Conservation (phyloP, 2,329 filamentous ascomycete species). For the Curvularia lunata region DNA sequence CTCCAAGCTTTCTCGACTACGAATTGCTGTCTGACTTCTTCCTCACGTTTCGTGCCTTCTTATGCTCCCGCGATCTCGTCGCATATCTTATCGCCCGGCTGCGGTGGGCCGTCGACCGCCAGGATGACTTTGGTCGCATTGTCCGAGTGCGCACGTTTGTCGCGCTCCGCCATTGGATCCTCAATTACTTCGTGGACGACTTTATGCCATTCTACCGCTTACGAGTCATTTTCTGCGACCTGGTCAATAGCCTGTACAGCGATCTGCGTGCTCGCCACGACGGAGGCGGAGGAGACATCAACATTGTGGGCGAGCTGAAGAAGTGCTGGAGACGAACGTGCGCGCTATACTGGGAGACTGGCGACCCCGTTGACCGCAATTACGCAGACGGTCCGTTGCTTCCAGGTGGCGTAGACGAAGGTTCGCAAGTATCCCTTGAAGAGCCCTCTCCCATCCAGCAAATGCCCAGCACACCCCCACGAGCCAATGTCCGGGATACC, state of each 20-base stretch:
- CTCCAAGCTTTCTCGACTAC: constrained; percentile 93
- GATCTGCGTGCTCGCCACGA: constrained; percentile 59
- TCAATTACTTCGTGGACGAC: constrained; percentile 97
- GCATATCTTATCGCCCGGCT: constrained; percentile 84
- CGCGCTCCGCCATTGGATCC: constrained; percentile 92
- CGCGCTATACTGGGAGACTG: constrained; percentile 83
- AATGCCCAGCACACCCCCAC: constrained; percentile 35
- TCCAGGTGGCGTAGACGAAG: constrained; percentile 73
- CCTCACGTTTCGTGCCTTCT: constrained; percentile 87
- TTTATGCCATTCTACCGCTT: constrained; percentile 80
- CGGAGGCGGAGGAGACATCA: constrained; percentile 69
- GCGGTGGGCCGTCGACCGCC: constrained; percentile 80
- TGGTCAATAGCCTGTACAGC: constrained; percentile 71
- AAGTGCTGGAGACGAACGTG: constrained; percentile 96
- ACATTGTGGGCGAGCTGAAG: constrained; percentile 92
- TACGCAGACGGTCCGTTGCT: constrained; percentile 70
- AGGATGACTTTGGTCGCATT: constrained; percentile 85
- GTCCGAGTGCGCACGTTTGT: constrained; percentile 97
- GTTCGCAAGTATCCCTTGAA: constrained; percentile 31
- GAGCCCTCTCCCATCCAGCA: constrained; percentile 22
- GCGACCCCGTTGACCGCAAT: constrained; percentile 66
- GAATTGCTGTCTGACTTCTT: constrained; percentile 98
- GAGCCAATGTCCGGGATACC: constrained; percentile 31
- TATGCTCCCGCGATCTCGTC: constrained; percentile 77
- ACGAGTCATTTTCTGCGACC: constrained; percentile 77